Percentiles rank a stretch among this genome's conserved stretches.
These are phyloP conservation scores for Aspergillus diversus DNA, from an alignment of 495 filamentous ascomycete genomes.

Conservation along the genomic window DNA sequence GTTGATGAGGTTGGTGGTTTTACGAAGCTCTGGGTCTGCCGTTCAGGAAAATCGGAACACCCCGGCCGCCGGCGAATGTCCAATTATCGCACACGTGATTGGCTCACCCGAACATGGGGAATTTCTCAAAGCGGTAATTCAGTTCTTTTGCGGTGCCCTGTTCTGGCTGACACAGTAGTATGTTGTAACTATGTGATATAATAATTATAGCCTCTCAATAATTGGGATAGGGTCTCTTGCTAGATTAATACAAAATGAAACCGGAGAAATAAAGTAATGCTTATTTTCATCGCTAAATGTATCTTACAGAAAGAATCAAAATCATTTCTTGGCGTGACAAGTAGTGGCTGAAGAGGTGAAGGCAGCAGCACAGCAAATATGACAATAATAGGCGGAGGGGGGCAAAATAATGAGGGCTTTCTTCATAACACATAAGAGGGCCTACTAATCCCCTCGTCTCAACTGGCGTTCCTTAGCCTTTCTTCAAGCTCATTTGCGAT, in stretches of 20 bases:
- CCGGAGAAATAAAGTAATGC: neutral
- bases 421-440: neutral
- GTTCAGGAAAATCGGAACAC: slow-evolving; percentile 50
- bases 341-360: neutral
- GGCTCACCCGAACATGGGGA: slow-evolving; percentile 23
- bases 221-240: neutral
- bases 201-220: too few species aligned
- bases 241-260: neutral
- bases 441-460: slow-evolving; percentile 10
- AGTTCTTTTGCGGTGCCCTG: neutral
- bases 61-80: slow-evolving; percentile 47
- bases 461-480: slow-evolving; percentile 42
- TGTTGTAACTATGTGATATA: too few species aligned
- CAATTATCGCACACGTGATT: slow-evolving; percentile 55
- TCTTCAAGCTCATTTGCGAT: slow-evolving; percentile 65
- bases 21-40: slow-evolving; percentile 38
- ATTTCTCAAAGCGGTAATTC: slow-evolving; percentile 14
- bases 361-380: neutral
- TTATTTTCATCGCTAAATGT: slow-evolving; percentile 14
- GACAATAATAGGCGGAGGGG: neutral
- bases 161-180: too few species aligned
- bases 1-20: slow-evolving; percentile 44
- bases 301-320: slow-evolving; percentile 17
- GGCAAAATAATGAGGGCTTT: neutral
- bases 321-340: neutral